Conservation (phyloP, 441 rosid genomes). For the Brassica balearica region DNA sequence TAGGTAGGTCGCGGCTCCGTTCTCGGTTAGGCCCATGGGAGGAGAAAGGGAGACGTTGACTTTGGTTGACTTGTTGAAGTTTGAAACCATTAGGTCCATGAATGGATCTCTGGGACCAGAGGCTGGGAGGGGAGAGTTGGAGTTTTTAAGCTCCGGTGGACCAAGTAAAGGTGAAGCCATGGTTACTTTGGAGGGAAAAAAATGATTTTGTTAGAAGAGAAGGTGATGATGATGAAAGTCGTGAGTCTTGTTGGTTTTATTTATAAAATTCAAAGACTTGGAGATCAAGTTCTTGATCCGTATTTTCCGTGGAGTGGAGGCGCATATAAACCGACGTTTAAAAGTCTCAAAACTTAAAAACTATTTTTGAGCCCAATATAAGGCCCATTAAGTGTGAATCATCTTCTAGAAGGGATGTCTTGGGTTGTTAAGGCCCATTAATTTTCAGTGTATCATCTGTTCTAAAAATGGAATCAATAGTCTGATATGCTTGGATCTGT, state of each 20-base stretch:
- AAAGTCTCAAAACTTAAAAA: background rate
- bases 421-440: no score
- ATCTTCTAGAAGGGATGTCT: background rate
- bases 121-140: background rate
- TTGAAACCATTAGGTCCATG: conserved; percentile 49
- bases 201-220: background rate
- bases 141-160: conserved; percentile 53
- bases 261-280: conserved; percentile 1
- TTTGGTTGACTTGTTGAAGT: conserved; percentile 44
- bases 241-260: background rate
- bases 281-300: conserved; percentile 25
- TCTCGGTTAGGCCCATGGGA: conserved; percentile 48
- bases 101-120: conserved; percentile 39
- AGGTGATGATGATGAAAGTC: conserved; percentile 1
- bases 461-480: conserved; percentile 20
- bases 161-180: conserved; percentile 50
- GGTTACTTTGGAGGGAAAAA: background rate
- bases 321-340: background rate
- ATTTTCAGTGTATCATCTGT: background rate
- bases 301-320: background rate
- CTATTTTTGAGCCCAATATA: background rate
- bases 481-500: conserved; percentile 26
- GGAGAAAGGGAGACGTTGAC: conserved; percentile 6
- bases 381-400: conserved; percentile 12
- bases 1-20: conserved; percentile 42